These are phyloP conservation scores for Neoboletus brunneissimus DNA, from an alignment of 768 basidiomycete genomes.

Conservation along the genomic window DNA sequence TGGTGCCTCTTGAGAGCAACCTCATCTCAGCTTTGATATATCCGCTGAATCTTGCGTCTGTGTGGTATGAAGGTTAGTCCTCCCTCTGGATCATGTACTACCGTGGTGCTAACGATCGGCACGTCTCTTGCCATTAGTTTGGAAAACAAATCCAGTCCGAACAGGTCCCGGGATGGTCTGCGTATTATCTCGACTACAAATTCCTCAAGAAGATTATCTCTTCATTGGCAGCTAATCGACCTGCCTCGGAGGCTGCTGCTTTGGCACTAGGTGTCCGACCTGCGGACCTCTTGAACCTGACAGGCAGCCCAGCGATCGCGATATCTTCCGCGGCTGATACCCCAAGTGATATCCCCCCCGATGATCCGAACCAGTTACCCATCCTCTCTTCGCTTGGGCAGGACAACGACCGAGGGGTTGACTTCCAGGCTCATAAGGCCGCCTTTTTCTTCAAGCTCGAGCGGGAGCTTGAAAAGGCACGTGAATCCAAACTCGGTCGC, in stretches of 20 bases:
- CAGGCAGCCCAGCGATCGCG: conserved; percentile 33
- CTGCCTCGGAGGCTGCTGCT: conserved; percentile 86
- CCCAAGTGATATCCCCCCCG: conserved; percentile 20
- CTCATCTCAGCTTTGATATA: conserved; percentile 3
- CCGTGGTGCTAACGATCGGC: not conserved
- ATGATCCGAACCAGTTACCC: conserved; percentile 50
- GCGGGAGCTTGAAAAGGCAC: conserved; percentile 93
- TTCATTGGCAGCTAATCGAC: conserved; percentile 85
- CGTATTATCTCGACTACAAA: conserved; percentile 98
- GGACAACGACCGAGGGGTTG: conserved; percentile 73
- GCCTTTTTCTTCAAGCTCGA: conserved; percentile 99
- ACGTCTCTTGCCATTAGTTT: conserved; percentile 66
- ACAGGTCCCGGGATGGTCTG: conserved; percentile 95
- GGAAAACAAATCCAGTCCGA: conserved; percentile 96
- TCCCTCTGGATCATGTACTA: not conserved
- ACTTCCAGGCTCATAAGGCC: conserved; percentile 92
- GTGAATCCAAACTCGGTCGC: conserved; percentile 15
- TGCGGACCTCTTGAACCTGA: conserved; percentile 43
- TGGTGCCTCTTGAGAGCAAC: conserved; percentile 8
- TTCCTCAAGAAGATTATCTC: conserved; percentile 98
- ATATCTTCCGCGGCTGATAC: conserved; percentile 19
- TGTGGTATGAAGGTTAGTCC: conserved; percentile 32
- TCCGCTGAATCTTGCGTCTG: conserved; percentile 12
- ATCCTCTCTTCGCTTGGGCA: conserved; percentile 60
- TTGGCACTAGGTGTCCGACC: conserved; percentile 82